Percentiles rank a stretch among this genome's conserved stretches.
phyloP scores from a whole-genome alignment of 1,284 basidiomycete species.

The Cryptococcus sp. region DNA sequence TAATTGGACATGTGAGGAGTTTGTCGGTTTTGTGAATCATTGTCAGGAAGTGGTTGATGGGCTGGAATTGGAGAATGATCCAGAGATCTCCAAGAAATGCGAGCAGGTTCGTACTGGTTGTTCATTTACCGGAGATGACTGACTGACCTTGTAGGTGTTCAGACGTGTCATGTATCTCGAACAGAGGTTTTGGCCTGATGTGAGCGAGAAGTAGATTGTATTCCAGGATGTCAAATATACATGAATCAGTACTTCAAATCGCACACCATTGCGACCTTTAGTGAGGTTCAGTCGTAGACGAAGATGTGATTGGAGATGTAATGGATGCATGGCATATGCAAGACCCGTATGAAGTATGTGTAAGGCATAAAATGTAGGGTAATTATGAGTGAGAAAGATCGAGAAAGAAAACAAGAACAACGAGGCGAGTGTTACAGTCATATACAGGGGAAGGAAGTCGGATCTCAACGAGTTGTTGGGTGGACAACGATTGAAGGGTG shows the following conservation, averaged over 20 bases:
- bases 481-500: not conserved
- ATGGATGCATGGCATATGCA: no score
- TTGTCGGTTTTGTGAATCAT: constrained; percentile 58
- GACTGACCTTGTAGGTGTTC: constrained; percentile 11
- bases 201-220: constrained; percentile 2
- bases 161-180: constrained; percentile 22
- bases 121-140: not conserved
- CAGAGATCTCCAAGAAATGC: constrained; percentile 50
- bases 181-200: constrained; percentile 27
- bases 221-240: no score
- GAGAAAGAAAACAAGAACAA: not conserved
- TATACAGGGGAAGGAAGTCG: not conserved
- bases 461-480: not conserved
- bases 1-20: constrained; percentile 65
- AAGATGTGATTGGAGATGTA: no score
- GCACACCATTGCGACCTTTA: no score
- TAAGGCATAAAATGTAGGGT: no score
- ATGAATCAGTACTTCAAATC: no score
- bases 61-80: constrained; percentile 49
- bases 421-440: not conserved
- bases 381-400: constrained; percentile 1
- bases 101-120: constrained; percentile 54
- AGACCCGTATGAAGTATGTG: no score
- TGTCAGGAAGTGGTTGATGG: constrained; percentile 57
- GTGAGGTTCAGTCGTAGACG: no score